Base-by-base conservation (phyloP, 2,329 filamentous ascomycete species). In the Trichoderma gracile region DNA sequence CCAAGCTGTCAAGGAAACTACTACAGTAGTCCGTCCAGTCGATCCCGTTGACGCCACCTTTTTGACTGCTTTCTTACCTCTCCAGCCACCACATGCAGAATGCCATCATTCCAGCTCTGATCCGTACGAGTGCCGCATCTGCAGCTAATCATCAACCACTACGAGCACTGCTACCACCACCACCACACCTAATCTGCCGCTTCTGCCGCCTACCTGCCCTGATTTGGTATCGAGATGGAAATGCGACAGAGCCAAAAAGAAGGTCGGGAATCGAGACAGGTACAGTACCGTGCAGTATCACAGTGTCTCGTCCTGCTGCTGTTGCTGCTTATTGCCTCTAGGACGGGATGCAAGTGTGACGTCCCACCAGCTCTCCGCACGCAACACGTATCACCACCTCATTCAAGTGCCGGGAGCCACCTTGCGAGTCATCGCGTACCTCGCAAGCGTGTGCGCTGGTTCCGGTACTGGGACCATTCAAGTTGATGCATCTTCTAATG, bases 71-170 rank as follows among this genome's bases (percentile, higher is more conserved):
- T 25, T 23, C 33, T 25, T 17, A 19, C 57, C 30, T 17, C 46
- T 38, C 57, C 57, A 60, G 57, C 57, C 57, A 45, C 57, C 45
- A 3, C 56, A 45, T 60, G 47, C 47, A 60, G 23, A 17, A 60
- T 60, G 57, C 47, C 47, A 60, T 60, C 57, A 60, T 60, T 60
- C 57, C 57, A 52, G 14, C 47, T 27, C 23, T 23, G 23, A 50
- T 23, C 1, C 42, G 25, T 43, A 45, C 38, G 52, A 55, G 3
- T 23, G 40, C 21, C 17, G 47, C 25, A 50, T 19, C 21, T 38
- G 33, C 33, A 38, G 33, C 33, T 38, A 45, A 45, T 45, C n/a
- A 45, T 45, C 42, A 45, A 38, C 33, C 33, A 38, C 33, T 14
- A 38, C 33, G 2, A 14, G 3, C 33, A 38, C 33, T 3, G 14